Evolutionary conservation across 2,329 filamentous ascomycete genomes (phyloP).

Genomic region (Purpureocillium takamizusanense): DNA sequence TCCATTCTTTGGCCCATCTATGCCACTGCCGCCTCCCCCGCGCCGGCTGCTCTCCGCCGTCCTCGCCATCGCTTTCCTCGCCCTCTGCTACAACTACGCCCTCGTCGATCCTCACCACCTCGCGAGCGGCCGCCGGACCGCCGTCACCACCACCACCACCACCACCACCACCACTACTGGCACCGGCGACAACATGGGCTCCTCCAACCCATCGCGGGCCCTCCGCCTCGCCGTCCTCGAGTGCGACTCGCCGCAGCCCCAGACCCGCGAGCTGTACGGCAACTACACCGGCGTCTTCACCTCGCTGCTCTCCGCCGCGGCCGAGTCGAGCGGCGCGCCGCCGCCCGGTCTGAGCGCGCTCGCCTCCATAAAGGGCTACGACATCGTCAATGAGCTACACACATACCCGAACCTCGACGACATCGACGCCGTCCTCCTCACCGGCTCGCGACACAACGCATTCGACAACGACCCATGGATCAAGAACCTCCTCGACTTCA

Average conservation of each 20-base stretch:
- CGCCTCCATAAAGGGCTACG: conserved; percentile 55
- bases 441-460: conserved; percentile 55
- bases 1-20: no score
- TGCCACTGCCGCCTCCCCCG: no score
- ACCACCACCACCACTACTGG: no score
- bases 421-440: conserved; percentile 76
- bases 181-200: no score
- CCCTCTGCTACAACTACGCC: no score
- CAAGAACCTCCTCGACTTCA: conserved; percentile 28
- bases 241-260: conserved; percentile 67
- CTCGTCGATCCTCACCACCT: no score
- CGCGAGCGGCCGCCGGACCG: no score
- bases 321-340: conserved; percentile 28
- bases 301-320: conserved; percentile 46
- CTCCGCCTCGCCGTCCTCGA: conserved; percentile 81
- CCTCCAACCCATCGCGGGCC: neutral
- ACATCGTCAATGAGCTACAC: conserved; percentile 58
- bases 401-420: conserved; percentile 64
- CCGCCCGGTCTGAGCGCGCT: conserved; percentile 31
- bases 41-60: no score
- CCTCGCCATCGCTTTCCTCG: no score
- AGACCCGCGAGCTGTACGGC: conserved; percentile 55
- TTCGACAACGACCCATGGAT: conserved; percentile 36
- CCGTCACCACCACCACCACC: no score
- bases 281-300: conserved; percentile 66